A percentile compares a stretch with the other conserved stretches of the same genome.
phyloP scores from a whole-genome alignment of 352 stramenopile species.

The Globisporangium canariense region DNA sequence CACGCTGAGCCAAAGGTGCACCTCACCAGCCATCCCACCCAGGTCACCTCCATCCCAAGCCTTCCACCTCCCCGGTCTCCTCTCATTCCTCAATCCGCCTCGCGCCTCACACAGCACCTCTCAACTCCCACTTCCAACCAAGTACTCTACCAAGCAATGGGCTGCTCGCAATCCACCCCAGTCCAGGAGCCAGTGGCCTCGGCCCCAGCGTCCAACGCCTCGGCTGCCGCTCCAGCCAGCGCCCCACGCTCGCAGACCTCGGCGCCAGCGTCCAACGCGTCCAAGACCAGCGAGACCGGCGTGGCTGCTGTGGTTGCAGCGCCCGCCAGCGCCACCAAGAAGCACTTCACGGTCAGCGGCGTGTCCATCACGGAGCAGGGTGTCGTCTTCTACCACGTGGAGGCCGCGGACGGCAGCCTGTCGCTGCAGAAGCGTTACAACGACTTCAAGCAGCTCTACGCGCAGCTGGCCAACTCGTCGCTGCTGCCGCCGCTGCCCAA shows the following conservation, averaged over 20 bases:
- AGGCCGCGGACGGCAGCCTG: constrained; percentile 30
- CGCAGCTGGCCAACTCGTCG: constrained; percentile 27
- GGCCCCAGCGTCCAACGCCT: constrained; percentile 22
- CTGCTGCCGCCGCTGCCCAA: constrained; percentile 49
- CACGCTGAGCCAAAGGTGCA: no score
- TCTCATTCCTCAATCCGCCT: constrained; percentile 11
- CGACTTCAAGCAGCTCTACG: constrained; percentile 78
- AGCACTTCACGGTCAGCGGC: constrained; percentile 43
- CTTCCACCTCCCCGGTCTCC: no score
- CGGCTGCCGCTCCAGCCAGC: neutral
- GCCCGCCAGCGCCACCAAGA: constrained; percentile 14
- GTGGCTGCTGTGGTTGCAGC: neutral
- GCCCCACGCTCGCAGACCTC: constrained; percentile 10
- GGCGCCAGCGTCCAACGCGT: constrained; percentile 15
- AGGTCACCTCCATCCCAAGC: no score
- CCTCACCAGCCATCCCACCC: neutral
- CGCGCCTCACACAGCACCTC: neutral
- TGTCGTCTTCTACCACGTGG: constrained; percentile 70
- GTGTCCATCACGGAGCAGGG: constrained; percentile 61
- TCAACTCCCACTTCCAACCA: constrained; percentile 8
- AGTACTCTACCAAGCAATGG: constrained; percentile 33
- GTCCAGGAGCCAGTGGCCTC: constrained; percentile 32
- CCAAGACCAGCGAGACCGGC: neutral
- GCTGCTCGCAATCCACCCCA: constrained; percentile 69
- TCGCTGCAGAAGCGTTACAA: constrained; percentile 73